These are phyloP conservation scores for Ophiosphaerella herpotricha DNA, from an alignment of 2,329 filamentous ascomycete species.

Conservation along the genomic window DNA sequence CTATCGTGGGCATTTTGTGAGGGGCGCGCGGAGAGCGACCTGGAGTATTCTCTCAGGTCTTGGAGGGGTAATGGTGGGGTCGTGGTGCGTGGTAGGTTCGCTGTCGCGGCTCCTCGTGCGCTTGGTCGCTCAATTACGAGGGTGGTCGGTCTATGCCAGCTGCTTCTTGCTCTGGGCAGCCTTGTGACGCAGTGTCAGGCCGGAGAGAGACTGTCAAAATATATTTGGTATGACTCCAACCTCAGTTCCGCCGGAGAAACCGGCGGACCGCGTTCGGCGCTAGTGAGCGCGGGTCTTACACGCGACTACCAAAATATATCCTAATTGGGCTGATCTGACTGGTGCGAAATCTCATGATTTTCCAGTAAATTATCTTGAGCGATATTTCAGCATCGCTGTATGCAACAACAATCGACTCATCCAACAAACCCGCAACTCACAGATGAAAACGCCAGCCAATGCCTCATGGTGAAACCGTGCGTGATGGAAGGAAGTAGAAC, in stretches of 20 bases:
- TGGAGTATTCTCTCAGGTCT: conserved; percentile 13
- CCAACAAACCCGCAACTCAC: conserved; percentile 10
- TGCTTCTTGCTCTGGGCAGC: background rate
- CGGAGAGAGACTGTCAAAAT: conserved; percentile 15
- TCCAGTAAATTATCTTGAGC: conserved; percentile 14
- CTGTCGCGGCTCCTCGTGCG: background rate
- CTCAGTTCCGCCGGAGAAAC: conserved; percentile 16
- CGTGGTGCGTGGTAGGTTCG: background rate
- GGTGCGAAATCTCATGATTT: conserved; percentile 6
- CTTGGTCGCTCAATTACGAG: no score
- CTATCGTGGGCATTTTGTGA: conserved; percentile 87
- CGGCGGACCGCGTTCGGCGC: conserved; percentile 17
- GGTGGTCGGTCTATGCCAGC: background rate
- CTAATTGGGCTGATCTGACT: background rate
- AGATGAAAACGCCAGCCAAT: conserved; percentile 35
- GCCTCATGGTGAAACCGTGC: conserved; percentile 16
- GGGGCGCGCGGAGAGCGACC: conserved; percentile 1
- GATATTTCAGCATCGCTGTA: conserved; percentile 13
- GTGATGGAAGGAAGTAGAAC: no score
- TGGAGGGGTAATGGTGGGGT: conserved; percentile 40
- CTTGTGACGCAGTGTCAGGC: background rate
- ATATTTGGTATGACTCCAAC: conserved; percentile 33
- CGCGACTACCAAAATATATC: background rate
- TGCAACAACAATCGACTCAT: conserved; percentile 17
- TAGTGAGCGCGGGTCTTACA: conserved; percentile 8